Evolutionary conservation across 305 asterid species (phyloP).

Genomic region (Ruellia speciosa): DNA sequence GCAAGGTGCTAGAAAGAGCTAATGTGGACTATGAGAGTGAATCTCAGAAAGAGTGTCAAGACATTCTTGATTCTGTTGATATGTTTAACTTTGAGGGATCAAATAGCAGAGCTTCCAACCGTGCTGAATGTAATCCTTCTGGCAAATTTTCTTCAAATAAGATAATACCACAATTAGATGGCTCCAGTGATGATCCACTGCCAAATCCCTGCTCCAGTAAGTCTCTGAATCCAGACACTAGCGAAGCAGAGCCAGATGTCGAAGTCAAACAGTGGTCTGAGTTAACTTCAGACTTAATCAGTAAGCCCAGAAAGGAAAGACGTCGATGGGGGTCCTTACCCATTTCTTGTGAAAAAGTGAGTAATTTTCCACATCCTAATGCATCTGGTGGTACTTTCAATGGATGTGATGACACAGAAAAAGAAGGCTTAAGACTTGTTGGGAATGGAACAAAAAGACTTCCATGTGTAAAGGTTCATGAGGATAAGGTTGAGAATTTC

Average conservation of each 20-base stretch:
- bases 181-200: conserved; percentile 53
- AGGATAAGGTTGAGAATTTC: conserved; percentile 27
- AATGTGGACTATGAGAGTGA: conserved; percentile 67
- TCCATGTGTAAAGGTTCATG: conserved; percentile 25
- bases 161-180: conserved; percentile 77
- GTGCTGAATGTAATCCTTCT: conserved; percentile 27
- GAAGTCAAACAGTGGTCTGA: conserved; percentile 27
- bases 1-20: conserved; percentile 76
- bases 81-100: conserved; percentile 38
- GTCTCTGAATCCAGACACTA: conserved; percentile 29
- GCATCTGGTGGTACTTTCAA: conserved; percentile 19
- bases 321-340: conserved; percentile 75
- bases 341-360: conserved; percentile 37
- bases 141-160: conserved; percentile 29
- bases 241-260: conserved; percentile 28
- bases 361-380: conserved; percentile 29
- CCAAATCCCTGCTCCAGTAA: conserved; percentile 33
- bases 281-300: conserved; percentile 29
- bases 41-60: conserved; percentile 97
- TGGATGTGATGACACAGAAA: conserved; percentile 25
- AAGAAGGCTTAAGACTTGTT: conserved; percentile 26
- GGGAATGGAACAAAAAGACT: conserved; percentile 35
- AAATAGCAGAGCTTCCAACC: conserved; percentile 27
- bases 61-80: conserved; percentile 88
- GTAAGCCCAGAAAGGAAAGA: conserved; percentile 43